Base-by-base conservation (phyloP, 1,284 basidiomycete genomes). In the Gymnopus androsaceus region DNA sequence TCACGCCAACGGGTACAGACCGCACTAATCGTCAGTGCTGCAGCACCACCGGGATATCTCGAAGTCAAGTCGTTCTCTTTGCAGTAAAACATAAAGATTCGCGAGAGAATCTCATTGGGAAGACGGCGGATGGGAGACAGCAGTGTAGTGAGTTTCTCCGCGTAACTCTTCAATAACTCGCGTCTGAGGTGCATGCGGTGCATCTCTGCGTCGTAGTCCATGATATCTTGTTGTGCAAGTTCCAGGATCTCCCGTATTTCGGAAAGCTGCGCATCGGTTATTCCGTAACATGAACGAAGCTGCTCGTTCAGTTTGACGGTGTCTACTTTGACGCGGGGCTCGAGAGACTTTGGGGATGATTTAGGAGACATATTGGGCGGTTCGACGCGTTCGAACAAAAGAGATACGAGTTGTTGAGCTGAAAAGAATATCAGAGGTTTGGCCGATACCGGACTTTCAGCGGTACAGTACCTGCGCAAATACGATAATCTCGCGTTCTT, bases 41-140 rank as follows among this genome's bases (percentile, higher is more conserved):
- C 9, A n/a, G n/a, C n/a, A n/a, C n/a, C n/a, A n/a, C 14, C 28
- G 11, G 9, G 11, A 6, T 31, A n/a, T n/a, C n/a, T 31, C 8
- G 7, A 6, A 4, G 17, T 47, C 28, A 47, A 9, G 1, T 33
- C 30, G 17, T 47, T 47, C 4, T 17, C 30, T 21, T 19, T 5
- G 31, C 46, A 47, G 19, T 15, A 47, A 12, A 11, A 12, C 3
- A 34, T 3, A 12, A 47, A 47, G 25, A 34, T 47, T 5, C 12
- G 11, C 19, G 17, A 34, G 9, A 47, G 14, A 5, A 47, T n/a
- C 12, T 47, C 19, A 14, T 47, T 17, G 4, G 46, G 30, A 33
- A 47, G 46, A 34, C 46, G 46, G 7, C 46, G 46, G 21, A 47
- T 34, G 14, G 30, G 46, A 7, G 46, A 47, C n/a, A 34, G 17